Conservation (phyloP, 805 yeast species). For the Priceomyces haplophilus region DNA sequence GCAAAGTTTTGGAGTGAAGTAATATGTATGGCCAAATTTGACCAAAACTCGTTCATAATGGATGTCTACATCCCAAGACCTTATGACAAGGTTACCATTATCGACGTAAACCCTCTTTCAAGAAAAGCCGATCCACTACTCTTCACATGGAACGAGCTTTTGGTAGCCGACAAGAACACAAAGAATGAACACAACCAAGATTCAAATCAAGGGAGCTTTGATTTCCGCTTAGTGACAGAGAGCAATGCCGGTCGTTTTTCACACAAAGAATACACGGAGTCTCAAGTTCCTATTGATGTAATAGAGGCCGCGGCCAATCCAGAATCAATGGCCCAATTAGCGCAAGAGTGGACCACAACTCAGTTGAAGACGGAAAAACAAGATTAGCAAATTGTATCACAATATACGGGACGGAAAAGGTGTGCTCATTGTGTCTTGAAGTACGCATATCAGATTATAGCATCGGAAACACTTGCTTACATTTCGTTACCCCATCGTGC, state of each 20-base stretch:
- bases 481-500: no score
- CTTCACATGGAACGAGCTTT: slow-evolving; percentile 81
- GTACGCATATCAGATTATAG: no score
- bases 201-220: slow-evolving; percentile 35
- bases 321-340: slow-evolving; percentile 64
- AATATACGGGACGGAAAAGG: no score
- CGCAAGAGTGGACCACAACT: slow-evolving; percentile 51
- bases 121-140: slow-evolving; percentile 74
- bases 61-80: slow-evolving; percentile 86
- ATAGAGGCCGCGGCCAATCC: slow-evolving; percentile 79
- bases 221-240: slow-evolving; percentile 64
- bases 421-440: no score
- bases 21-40: slow-evolving; percentile 18
- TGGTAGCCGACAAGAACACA: slow-evolving; percentile 27
- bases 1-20: slow-evolving; percentile 52
- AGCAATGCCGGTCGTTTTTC: slow-evolving; percentile 75
- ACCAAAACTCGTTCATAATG: slow-evolving; percentile 50
- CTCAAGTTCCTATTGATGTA: slow-evolving; percentile 87
- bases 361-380: neutral
- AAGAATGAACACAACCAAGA: slow-evolving; percentile 50
- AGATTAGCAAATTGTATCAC: no score
- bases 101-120: slow-evolving; percentile 86
- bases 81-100: slow-evolving; percentile 56
- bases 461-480: no score
- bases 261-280: slow-evolving; percentile 79